phyloP scores from a whole-genome alignment of 208 protist genomes.

The Tetramitus jugosus region DNA sequence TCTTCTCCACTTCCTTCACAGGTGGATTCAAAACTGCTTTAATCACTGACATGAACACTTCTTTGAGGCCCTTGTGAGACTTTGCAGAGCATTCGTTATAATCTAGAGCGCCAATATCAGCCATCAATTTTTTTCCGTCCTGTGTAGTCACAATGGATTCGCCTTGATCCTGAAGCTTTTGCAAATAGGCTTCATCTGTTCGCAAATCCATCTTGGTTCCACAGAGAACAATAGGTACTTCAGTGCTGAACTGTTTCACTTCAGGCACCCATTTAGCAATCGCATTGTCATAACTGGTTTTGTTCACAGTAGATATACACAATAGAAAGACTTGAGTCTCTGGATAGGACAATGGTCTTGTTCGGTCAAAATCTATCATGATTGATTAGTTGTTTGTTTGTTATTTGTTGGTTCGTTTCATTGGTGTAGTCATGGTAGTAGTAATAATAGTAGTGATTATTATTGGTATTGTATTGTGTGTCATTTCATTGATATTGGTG shows the following conservation, averaged over 20 bases:
- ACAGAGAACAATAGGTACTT: background rate
- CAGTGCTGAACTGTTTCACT: background rate
- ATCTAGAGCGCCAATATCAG: background rate
- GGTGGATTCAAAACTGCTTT: background rate
- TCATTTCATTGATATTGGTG: no score
- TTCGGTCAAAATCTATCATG: conserved; percentile 26
- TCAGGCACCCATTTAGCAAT: background rate
- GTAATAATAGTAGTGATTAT: no score
- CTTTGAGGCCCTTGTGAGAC: background rate
- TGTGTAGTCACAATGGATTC: background rate
- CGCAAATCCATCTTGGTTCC: conserved; percentile 21
- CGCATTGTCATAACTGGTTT: conserved; percentile 3
- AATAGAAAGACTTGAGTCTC: conserved; percentile 68
- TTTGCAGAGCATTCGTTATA: conserved; percentile 25
- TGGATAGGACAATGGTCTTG: conserved; percentile 60
- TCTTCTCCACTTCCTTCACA: no score
- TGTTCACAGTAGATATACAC: conserved; percentile 52
- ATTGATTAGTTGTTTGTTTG: conserved; percentile 1
- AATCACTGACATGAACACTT: background rate
- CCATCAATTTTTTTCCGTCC: background rate
- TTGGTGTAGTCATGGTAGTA: no score
- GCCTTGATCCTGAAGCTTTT: background rate
- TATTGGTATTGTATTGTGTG: no score
- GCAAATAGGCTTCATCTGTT: background rate
- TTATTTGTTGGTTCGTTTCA: no score